Conservation (phyloP, 768 basidiomycete genomes). For the Cyclocybe cylindracea region DNA sequence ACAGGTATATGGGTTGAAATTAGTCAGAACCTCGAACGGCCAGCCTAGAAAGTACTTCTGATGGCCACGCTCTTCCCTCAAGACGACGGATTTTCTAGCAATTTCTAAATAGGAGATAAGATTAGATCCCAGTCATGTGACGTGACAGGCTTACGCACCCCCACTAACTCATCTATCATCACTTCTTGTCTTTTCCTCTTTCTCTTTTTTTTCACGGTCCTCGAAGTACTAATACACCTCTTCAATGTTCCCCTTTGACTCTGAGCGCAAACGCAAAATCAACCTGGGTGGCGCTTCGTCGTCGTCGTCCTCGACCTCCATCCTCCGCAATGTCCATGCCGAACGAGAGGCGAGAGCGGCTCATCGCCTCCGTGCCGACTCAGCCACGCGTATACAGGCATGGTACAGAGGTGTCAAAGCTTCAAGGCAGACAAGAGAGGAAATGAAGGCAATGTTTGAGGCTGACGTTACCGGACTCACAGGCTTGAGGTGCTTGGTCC, state of each 20-base stretch:
- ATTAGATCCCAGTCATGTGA: too few species aligned
- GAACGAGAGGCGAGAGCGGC: slow-evolving; percentile 60
- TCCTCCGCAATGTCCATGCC: slow-evolving; percentile 65
- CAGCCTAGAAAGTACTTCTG: too few species aligned
- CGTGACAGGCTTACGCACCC: too few species aligned
- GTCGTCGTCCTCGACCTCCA: slow-evolving; percentile 46
- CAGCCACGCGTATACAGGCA: slow-evolving; percentile 62
- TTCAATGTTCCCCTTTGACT: slow-evolving; percentile 39
- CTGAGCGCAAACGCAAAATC: slow-evolving; percentile 61
- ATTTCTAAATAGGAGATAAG: too few species aligned
- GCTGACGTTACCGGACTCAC: slow-evolving; percentile 52
- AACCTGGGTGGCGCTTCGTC: slow-evolving; percentile 73
- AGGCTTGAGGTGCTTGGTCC: slow-evolving; percentile 64
- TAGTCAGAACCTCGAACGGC: too few species aligned
- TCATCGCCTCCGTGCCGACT: slow-evolving; percentile 55
- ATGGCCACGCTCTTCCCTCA: too few species aligned
- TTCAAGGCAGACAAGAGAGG: slow-evolving; percentile 36
- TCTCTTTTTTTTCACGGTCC: too few species aligned
- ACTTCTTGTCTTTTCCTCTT: too few species aligned
- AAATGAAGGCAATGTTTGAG: slow-evolving; percentile 53
- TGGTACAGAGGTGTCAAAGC: slow-evolving; percentile 64
- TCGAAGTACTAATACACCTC: neutral
- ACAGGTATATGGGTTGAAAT: too few species aligned
- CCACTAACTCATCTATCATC: too few species aligned
- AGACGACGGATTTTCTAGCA: too few species aligned